Evolutionary conservation across 805 yeast genomes (phyloP), one percentile per base, ranked within the genome.

Genomic region (Kodamaea restingae): DNA sequence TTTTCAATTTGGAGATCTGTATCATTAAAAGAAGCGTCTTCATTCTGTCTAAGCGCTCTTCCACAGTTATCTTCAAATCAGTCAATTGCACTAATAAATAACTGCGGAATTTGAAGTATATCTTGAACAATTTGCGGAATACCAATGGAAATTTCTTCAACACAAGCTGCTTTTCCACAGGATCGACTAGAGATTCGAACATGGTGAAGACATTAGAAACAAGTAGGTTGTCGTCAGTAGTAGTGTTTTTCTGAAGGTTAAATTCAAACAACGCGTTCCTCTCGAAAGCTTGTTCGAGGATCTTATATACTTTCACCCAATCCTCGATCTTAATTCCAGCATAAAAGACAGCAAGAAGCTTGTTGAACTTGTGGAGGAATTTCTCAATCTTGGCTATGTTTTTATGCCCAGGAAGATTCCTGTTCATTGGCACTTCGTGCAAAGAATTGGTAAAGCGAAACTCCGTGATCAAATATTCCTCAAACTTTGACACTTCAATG

Each of bases 261-360:
- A 79, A 75, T 36, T 72, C 67, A 54, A 84, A 81, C 41, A 88
- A 63, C 7, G 81, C 73, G 8, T 76, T 61, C 35, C 73, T 78
- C 15, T 77, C 76, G 18, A 81, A 76, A 43, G 83, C 81, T 22
- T 76, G 65, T 55, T 90, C 96, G 32, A 91, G 60, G 1, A 81
- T 61, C 52, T 87, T 91, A 55, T 77, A 84, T 3, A 82, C 75
- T 40, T 74, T 73, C 37, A 87, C 67, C 96, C 97, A 91, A 50
- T 90, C 95, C 43, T 75, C 76, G 9, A 78, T 58, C 9, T 78
- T 71, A 24, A 83, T 72, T 8, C 77, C 72, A 18, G 63, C 66
- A 54, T 82, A 80, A 22, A 82, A 67, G 3, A 75, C 72, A 2
- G 74, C 65, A 18, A 85, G 71, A 5, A 86, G 64, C 12, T 69